phyloP scores from a whole-genome alignment of 1,139 yeast genomes.

The Zygosaccharomyces sapae region DNA sequence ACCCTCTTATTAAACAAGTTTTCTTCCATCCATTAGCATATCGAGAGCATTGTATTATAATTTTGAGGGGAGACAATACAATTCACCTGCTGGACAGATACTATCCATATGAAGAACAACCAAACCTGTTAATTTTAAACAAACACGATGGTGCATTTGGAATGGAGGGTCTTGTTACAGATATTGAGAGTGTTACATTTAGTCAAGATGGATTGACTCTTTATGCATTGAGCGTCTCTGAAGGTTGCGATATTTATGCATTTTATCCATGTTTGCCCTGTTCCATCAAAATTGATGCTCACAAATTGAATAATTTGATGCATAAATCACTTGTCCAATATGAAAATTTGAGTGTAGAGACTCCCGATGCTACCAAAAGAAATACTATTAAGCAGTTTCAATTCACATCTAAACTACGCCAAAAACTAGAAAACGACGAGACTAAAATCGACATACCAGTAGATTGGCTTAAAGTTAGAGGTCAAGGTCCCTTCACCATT shows the following conservation, averaged over 20 bases:
- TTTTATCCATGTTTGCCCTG: conserved; percentile 55
- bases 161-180: conserved; percentile 30
- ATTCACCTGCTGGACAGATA: conserved; percentile 40
- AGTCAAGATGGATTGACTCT: conserved; percentile 47
- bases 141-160: conserved; percentile 23
- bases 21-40: conserved; percentile 45
- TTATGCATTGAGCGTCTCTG: conserved; percentile 41
- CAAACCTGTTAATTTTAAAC: conserved; percentile 25
- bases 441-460: conserved; percentile 13
- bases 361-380: conserved; percentile 19
- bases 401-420: conserved; percentile 26
- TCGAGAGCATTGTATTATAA: conserved; percentile 41
- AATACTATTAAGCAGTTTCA: conserved; percentile 33
- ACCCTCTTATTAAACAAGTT: conserved; percentile 28
- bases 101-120: conserved; percentile 29
- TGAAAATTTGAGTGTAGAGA: conserved; percentile 23
- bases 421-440: conserved; percentile 13
- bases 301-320: conserved; percentile 39
- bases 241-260: conserved; percentile 52
- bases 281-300: conserved; percentile 37
- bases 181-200: conserved; percentile 41
- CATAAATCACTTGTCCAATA: conserved; percentile 41
- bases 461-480: conserved; percentile 16
- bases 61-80: conserved; percentile 38
- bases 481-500: conserved; percentile 52